Conservation (phyloP, 768 basidiomycete species). For the Hypholoma fasciculare region DNA sequence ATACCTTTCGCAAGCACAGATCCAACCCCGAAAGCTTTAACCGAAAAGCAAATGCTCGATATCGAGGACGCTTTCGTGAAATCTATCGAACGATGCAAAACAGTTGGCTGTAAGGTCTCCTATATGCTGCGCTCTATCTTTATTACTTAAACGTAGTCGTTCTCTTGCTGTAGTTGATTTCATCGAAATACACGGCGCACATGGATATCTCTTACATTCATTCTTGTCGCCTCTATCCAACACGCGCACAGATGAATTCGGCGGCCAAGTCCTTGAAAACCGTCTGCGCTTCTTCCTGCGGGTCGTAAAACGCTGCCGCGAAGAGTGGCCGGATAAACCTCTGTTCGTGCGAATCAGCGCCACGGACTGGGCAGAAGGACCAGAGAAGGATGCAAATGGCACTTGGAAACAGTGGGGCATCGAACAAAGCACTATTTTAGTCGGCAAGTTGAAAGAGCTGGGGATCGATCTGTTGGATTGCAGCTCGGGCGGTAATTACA, state of each 20-base stretch:
- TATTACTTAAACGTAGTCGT: neutral
- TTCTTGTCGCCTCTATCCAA: slow-evolving; percentile 81
- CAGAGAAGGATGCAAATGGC: slow-evolving; percentile 55
- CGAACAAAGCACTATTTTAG: slow-evolving; percentile 68
- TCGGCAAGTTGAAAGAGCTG: slow-evolving; percentile 52
- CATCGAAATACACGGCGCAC: slow-evolving; percentile 73
- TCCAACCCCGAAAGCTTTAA: slow-evolving; percentile 60
- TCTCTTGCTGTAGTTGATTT: slow-evolving; percentile 51
- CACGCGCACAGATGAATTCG: slow-evolving; percentile 67
- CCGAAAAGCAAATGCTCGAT: slow-evolving; percentile 50
- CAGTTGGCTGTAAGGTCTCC: slow-evolving; percentile 55
- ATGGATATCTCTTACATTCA: slow-evolving; percentile 65
- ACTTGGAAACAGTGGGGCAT: slow-evolving; percentile 74
- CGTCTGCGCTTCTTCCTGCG: slow-evolving; percentile 68
- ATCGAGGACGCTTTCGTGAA: slow-evolving; percentile 63
- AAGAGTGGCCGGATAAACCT: slow-evolving; percentile 61
- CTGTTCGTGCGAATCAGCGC: slow-evolving; percentile 74
- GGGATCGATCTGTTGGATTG: slow-evolving; percentile 81
- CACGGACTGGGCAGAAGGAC: slow-evolving; percentile 61
- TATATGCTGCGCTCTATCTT: neutral
- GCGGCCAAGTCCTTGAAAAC: slow-evolving; percentile 70
- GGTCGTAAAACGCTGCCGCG: slow-evolving; percentile 50
- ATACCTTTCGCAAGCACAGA: slow-evolving; percentile 54
- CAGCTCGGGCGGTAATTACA: slow-evolving; percentile 67
- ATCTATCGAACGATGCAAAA: slow-evolving; percentile 53